A percentile compares a stretch with the other conserved stretches of the same genome.
Evolutionary conservation across 768 basidiomycete genomes (phyloP).

Genomic region (Phanerodontia chrysosporium): DNA sequence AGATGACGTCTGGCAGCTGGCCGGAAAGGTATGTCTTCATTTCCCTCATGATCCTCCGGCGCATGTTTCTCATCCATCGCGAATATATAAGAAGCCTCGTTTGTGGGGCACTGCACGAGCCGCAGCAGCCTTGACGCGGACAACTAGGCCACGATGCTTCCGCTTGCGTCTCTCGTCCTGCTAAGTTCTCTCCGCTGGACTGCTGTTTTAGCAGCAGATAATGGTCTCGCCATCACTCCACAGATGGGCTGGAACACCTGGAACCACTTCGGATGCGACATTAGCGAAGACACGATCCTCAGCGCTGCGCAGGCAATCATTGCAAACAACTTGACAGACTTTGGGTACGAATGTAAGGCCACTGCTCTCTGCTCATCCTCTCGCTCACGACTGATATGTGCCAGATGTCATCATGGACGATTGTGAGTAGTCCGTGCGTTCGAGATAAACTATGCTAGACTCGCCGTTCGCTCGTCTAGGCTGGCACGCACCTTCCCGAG

Average conservation of each 20-base stretch:
- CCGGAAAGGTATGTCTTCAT: background rate
- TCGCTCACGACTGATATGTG: background rate
- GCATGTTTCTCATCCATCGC: background rate
- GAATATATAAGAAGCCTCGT: background rate
- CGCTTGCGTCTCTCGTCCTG: background rate
- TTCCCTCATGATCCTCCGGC: background rate
- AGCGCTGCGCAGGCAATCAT: slow-evolving; percentile 30
- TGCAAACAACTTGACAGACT: slow-evolving; percentile 27
- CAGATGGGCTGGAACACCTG: slow-evolving; percentile 38
- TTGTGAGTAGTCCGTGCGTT: slow-evolving; percentile 23
- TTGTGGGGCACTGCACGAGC: no score
- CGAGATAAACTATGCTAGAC: background rate
- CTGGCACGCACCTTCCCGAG: slow-evolving; percentile 29
- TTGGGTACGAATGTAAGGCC: slow-evolving; percentile 35
- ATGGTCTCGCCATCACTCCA: slow-evolving; percentile 29
- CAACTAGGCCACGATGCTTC: background rate
- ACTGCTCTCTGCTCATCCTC: background rate
- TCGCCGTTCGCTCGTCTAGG: slow-evolving; percentile 21
- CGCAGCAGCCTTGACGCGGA: no score
- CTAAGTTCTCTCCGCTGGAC: slow-evolving; percentile 11
- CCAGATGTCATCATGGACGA: slow-evolving; percentile 36
- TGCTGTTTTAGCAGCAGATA: slow-evolving; percentile 17
- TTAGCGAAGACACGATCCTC: slow-evolving; percentile 32
- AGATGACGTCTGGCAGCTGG: background rate
- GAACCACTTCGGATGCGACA: slow-evolving; percentile 36